Percentiles rank a stretch among this genome's conserved stretches.
Conservation (phyloP, 306 rosid species). For the Dicorynia guianensis region DNA sequence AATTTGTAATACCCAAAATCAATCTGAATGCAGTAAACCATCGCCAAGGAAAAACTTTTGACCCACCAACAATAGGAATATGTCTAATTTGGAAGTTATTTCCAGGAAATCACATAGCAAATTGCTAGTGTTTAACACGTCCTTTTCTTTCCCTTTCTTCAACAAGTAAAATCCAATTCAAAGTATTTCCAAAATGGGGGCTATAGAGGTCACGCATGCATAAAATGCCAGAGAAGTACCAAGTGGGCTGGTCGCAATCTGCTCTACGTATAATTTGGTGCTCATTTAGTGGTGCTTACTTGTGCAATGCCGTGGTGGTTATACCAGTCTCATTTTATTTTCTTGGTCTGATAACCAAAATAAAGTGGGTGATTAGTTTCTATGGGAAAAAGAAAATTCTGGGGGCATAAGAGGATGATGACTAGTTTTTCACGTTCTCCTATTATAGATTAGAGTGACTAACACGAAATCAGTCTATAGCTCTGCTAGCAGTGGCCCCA, state of each 20-base stretch:
- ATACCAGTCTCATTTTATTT: slow-evolving; percentile 22
- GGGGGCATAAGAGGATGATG: background rate
- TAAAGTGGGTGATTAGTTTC: slow-evolving; percentile 31
- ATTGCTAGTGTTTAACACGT: background rate
- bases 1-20: background rate
- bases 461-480: background rate
- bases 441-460: background rate
- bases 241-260: slow-evolving; percentile 33
- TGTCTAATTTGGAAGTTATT: background rate
- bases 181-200: background rate
- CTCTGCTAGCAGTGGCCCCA: background rate
- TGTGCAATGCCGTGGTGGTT: slow-evolving; percentile 38
- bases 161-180: background rate
- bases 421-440: slow-evolving; percentile 20
- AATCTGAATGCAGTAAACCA: background rate
- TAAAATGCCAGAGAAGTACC: background rate
- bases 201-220: background rate
- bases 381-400: background rate
- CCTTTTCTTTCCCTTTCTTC: background rate
- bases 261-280: background rate
- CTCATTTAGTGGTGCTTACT: background rate
- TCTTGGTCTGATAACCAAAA: slow-evolving; percentile 32
- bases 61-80: background rate
- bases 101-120: background rate
- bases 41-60: background rate